phyloP scores from a whole-genome alignment of 352 stramenopile species.

The Globisporangium spiculum region DNA sequence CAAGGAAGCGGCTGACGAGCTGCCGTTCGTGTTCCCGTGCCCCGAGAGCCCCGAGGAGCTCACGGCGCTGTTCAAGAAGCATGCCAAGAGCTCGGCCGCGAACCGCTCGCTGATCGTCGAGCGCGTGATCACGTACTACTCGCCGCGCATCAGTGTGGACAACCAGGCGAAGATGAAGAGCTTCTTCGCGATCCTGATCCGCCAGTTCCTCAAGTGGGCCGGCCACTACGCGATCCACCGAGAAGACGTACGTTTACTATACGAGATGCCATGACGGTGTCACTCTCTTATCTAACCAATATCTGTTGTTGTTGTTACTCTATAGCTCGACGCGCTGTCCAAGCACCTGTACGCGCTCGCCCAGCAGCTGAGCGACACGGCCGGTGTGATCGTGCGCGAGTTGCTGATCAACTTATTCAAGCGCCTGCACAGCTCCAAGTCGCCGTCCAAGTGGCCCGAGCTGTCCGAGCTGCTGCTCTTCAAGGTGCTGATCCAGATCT shows the following conservation, averaged over 20 bases:
- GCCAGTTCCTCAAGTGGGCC: slow-evolving; percentile 90
- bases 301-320: background rate
- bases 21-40: slow-evolving; percentile 95
- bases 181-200: slow-evolving; percentile 94
- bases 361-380: slow-evolving; percentile 89
- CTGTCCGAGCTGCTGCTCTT: slow-evolving; percentile 90
- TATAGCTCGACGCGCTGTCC: slow-evolving; percentile 73
- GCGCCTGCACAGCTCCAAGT: slow-evolving; percentile 80
- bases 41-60: slow-evolving; percentile 91
- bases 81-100: slow-evolving; percentile 76
- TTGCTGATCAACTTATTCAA: slow-evolving; percentile 90
- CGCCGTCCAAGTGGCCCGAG: slow-evolving; percentile 81
- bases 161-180: slow-evolving; percentile 96
- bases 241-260: slow-evolving; percentile 40
- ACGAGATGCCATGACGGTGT: background rate
- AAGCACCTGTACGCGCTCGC: slow-evolving; percentile 87
- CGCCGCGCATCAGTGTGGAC: slow-evolving; percentile 89
- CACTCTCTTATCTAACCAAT: background rate
- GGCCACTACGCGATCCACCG: slow-evolving; percentile 71
- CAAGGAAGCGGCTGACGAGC: slow-evolving; percentile 57
- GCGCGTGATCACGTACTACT: slow-evolving; percentile 93
- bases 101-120: slow-evolving; percentile 88
- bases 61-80: slow-evolving; percentile 82
- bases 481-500: slow-evolving; percentile 86
- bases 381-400: slow-evolving; percentile 85